A percentile compares a stretch with the other conserved stretches of the same genome.
Conservation (phyloP, 1,284 basidiomycete genomes). For the Taiwanofungus camphoratus region DNA sequence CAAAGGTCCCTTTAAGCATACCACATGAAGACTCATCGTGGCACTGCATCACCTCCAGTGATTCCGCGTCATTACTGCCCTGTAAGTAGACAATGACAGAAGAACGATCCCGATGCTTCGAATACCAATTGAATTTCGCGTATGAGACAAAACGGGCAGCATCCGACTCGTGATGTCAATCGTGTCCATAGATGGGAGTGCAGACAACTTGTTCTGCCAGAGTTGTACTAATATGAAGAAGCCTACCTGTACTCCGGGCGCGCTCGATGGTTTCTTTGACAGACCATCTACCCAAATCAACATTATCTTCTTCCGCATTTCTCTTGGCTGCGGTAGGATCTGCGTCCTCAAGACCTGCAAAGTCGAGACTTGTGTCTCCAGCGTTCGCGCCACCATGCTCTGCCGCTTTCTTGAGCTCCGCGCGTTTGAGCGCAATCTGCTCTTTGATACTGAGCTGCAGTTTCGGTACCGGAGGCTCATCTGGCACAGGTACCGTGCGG, state of each 20-base stretch:
- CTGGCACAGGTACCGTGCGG: slow-evolving; percentile 13
- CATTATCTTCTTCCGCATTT: slow-evolving; percentile 39
- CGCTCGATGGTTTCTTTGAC: slow-evolving; percentile 71
- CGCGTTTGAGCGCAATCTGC: slow-evolving; percentile 67
- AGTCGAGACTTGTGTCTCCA: slow-evolving; percentile 17
- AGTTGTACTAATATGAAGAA: background rate
- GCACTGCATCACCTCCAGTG: too few relatives aligned
- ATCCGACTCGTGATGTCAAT: too few relatives aligned
- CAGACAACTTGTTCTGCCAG: too few relatives aligned
- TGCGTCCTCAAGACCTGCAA: slow-evolving; percentile 42
- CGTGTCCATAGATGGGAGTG: too few relatives aligned
- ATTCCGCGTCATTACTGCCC: too few relatives aligned
- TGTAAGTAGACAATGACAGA: too few relatives aligned
- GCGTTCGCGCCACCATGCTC: slow-evolving; percentile 19
- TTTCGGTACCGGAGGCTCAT: slow-evolving; percentile 26
- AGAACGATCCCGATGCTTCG: too few relatives aligned
- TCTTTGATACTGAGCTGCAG: slow-evolving; percentile 56
- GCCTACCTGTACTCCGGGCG: slow-evolving; percentile 66
- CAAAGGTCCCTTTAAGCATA: too few relatives aligned
- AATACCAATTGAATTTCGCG: too few relatives aligned
- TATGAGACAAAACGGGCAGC: too few relatives aligned
- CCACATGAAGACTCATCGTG: too few relatives aligned
- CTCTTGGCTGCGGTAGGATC: slow-evolving; percentile 30
- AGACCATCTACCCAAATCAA: slow-evolving; percentile 62
- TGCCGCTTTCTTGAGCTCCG: slow-evolving; percentile 61